phyloP scores from a whole-genome alignment of 1,139 yeast genomes.

The Lodderomyces oxycetoniae region DNA sequence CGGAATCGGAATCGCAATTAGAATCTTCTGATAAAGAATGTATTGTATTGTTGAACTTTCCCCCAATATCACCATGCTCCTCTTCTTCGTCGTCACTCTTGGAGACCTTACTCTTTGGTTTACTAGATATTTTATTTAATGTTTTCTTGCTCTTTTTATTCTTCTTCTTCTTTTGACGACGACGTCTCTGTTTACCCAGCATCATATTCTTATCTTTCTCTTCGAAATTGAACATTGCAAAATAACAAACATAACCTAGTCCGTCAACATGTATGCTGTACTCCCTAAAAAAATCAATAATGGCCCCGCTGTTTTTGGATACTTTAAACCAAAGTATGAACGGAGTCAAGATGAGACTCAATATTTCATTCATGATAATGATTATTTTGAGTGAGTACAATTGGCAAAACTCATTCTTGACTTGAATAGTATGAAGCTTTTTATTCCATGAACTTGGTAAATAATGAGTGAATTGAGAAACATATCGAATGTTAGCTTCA shows the following conservation, averaged over 20 bases:
- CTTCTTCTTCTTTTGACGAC: conserved; percentile 21
- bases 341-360: conserved; percentile 81
- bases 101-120: conserved; percentile 9
- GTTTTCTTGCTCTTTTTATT: conserved; percentile 11
- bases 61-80: background rate
- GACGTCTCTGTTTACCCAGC: conserved; percentile 18
- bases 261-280: conserved; percentile 90
- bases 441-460: conserved; percentile 86
- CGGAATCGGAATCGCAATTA: background rate
- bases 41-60: background rate
- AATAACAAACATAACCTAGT: conserved; percentile 87
- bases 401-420: conserved; percentile 75
- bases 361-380: conserved; percentile 70
- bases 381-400: conserved; percentile 70
- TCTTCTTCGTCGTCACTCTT: conserved; percentile 11
- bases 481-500: conserved; percentile 72
- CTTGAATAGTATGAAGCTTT: conserved; percentile 73
- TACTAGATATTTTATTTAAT: background rate
- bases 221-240: conserved; percentile 85
- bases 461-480: conserved; percentile 85
- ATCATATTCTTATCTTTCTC: conserved; percentile 52
- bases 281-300: conserved; percentile 87
- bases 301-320: conserved; percentile 65
- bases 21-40: background rate
- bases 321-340: conserved; percentile 80